Percentiles rank a stretch among this genome's conserved stretches.
Evolutionary conservation across 345 rosid genomes (phyloP).

Genomic region (Arabis hirsuta): DNA sequence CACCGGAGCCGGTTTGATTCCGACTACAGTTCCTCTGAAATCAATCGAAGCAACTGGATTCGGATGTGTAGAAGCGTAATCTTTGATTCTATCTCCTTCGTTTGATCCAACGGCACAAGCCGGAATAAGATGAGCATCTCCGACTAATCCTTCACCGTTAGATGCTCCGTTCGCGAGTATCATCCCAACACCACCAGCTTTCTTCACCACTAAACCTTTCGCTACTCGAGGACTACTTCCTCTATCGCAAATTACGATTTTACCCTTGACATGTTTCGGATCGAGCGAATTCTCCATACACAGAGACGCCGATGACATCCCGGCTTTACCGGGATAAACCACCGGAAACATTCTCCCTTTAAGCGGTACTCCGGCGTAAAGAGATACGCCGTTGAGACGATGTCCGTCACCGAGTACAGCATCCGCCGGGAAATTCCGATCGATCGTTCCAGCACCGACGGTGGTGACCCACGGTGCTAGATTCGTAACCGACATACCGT

Average conservation of each 20-base stretch:
- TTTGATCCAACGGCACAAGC: slow-evolving; percentile 71
- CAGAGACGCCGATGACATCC: slow-evolving; percentile 60
- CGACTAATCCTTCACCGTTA: slow-evolving; percentile 84
- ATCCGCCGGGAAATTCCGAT: slow-evolving; percentile 73
- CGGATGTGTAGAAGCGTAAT: slow-evolving; percentile 48
- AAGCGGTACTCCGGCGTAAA: slow-evolving; percentile 62
- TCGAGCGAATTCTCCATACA: slow-evolving; percentile 84
- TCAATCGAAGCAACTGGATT: slow-evolving; percentile 63
- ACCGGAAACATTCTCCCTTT: slow-evolving; percentile 67
- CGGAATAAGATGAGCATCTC: slow-evolving; percentile 80
- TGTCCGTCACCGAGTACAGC: slow-evolving; percentile 64
- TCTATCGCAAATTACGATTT: slow-evolving; percentile 77
- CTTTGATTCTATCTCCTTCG: slow-evolving; percentile 70
- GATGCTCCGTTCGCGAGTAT: slow-evolving; percentile 76
- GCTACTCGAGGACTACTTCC: slow-evolving; percentile 82
- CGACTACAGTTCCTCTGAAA: slow-evolving; percentile 70
- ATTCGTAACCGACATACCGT: slow-evolving; percentile 75
- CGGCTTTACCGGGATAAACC: slow-evolving; percentile 71
- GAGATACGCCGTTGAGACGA: slow-evolving; percentile 66
- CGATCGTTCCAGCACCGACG: slow-evolving; percentile 80
- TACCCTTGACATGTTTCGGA: slow-evolving; percentile 63
- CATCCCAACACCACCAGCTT: slow-evolving; percentile 89
- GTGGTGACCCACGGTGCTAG: slow-evolving; percentile 77
- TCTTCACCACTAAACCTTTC: slow-evolving; percentile 80
- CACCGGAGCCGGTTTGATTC: slow-evolving; percentile 80